These are phyloP conservation scores for Nadsonia commutata DNA, from an alignment of 1,139 yeast genomes.

Conservation along the genomic window DNA sequence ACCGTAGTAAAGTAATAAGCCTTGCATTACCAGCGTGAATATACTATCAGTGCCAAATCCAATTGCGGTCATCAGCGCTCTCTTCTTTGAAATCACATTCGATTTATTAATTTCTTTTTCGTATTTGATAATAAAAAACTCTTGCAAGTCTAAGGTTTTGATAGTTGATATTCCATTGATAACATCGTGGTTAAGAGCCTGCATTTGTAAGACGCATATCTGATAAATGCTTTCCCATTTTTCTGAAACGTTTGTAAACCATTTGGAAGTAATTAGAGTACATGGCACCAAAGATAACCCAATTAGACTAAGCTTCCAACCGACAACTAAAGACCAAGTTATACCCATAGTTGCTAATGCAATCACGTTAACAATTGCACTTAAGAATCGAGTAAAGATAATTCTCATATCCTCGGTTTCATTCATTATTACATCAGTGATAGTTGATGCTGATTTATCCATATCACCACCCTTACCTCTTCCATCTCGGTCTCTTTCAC, in stretches of 20 bases:
- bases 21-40: conserved; percentile 46
- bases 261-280: conserved; percentile 34
- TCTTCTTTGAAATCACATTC: conserved; percentile 15
- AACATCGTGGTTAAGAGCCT: conserved; percentile 42
- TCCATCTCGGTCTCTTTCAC: not conserved
- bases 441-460: conserved; percentile 32
- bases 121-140: conserved; percentile 32
- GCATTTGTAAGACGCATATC: conserved; percentile 37
- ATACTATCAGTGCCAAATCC: conserved; percentile 47
- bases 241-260: conserved; percentile 39
- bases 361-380: conserved; percentile 37
- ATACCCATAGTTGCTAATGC: conserved; percentile 45
- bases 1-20: conserved; percentile 63
- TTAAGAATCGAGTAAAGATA: conserved; percentile 45
- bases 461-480: conserved; percentile 1
- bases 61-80: conserved; percentile 28
- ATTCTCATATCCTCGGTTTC: conserved; percentile 66
- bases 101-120: conserved; percentile 16
- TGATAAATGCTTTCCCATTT: conserved; percentile 47
- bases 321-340: conserved; percentile 63
- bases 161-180: conserved; percentile 51
- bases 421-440: conserved; percentile 57
- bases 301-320: conserved; percentile 79
- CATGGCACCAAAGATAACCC: conserved; percentile 63
- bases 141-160: conserved; percentile 37